Conservation (phyloP, 108 stramenopile species). For the Skeletonema marinoi region DNA sequence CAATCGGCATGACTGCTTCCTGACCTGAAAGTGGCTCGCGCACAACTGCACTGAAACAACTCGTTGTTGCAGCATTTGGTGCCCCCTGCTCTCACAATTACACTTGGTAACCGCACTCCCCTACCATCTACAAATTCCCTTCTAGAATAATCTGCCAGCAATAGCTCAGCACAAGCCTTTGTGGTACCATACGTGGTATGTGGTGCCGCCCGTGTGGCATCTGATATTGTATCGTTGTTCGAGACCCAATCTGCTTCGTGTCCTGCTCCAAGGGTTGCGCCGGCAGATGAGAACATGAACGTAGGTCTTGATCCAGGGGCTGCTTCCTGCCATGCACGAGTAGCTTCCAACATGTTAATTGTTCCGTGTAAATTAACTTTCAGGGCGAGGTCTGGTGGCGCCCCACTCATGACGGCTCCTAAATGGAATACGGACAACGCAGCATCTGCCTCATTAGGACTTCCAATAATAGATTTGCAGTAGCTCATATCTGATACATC, state of each 20-base stretch:
- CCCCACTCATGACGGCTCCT: constrained; percentile 64
- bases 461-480: constrained; percentile 45
- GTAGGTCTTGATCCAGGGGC: constrained; percentile 24
- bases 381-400: constrained; percentile 57
- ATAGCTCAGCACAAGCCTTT: constrained; percentile 61
- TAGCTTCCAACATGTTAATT: constrained; percentile 58
- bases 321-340: constrained; percentile 38
- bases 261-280: constrained; percentile 55
- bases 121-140: constrained; percentile 56
- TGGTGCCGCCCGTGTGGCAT: constrained; percentile 57
- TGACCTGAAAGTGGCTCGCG: constrained; percentile 57
- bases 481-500: constrained; percentile 48
- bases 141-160: constrained; percentile 61
- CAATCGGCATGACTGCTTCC: constrained; percentile 47
- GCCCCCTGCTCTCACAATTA: constrained; percentile 55
- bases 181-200: constrained; percentile 70
- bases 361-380: constrained; percentile 55
- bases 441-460: not conserved
- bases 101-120: constrained; percentile 54
- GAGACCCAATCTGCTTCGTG: constrained; percentile 51
- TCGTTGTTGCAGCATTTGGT: constrained; percentile 64
- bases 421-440: constrained; percentile 59
- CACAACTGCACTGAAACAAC: constrained; percentile 49
- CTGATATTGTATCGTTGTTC: constrained; percentile 50
- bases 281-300: constrained; percentile 59